A percentile compares a stretch with the other conserved stretches of the same genome.
Evolutionary conservation across 2,329 filamentous ascomycete species (phyloP).

Genomic region (Trichoderma hamatum): DNA sequence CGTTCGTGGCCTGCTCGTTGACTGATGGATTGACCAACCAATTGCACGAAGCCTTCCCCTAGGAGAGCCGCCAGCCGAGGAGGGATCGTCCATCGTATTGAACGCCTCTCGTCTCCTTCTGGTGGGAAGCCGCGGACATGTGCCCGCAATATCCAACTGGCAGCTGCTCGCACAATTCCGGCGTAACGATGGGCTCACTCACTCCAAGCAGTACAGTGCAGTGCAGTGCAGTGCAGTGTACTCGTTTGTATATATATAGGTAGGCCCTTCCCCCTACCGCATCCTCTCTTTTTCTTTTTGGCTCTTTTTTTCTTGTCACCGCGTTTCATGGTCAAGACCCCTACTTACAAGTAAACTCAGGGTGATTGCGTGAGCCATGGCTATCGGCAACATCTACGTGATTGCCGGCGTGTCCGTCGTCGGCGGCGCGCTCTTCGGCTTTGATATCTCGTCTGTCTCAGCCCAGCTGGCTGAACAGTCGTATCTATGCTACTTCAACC

Average conservation of each 20-base stretch:
- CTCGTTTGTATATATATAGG: neutral
- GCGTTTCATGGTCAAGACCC: slow-evolving; percentile 12
- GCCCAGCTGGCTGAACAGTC: slow-evolving; percentile 46
- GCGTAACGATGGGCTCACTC: slow-evolving; percentile 5
- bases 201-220: too few species aligned
- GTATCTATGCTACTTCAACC: slow-evolving; percentile 46
- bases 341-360: neutral
- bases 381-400: slow-evolving; percentile 42
- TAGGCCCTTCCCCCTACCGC: neutral
- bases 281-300: neutral
- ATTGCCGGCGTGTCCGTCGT: slow-evolving; percentile 43
- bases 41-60: neutral
- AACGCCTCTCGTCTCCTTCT: neutral
- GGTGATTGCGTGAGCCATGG: slow-evolving; percentile 31
- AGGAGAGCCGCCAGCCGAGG: neutral
- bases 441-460: slow-evolving; percentile 61
- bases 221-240: neutral
- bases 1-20: slow-evolving; percentile 6
- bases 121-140: neutral
- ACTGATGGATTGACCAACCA: neutral
- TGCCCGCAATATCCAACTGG: slow-evolving; percentile 9
- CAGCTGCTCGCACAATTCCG: slow-evolving; percentile 15
- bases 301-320: neutral
- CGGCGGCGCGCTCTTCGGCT: slow-evolving; percentile 52
- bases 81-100: neutral